phyloP scores from a whole-genome alignment of 2,329 filamentous ascomycete species.

The Daldinia sp. region DNA sequence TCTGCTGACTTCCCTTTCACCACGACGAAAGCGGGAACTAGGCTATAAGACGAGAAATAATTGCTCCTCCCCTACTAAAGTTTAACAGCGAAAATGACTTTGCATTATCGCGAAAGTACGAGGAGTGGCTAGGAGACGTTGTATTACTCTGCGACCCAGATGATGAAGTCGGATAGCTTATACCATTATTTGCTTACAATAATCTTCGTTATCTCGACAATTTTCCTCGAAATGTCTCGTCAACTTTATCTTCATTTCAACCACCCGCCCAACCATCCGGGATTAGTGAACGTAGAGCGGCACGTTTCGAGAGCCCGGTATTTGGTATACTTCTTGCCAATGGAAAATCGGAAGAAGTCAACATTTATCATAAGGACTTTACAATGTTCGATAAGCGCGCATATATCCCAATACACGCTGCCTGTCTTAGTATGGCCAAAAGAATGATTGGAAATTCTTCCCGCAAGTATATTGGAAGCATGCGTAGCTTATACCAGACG shows the following conservation, averaged over 20 bases:
- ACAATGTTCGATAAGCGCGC: not conserved
- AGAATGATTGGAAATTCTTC: not conserved
- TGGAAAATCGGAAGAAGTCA: not conserved
- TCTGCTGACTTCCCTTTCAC: no score
- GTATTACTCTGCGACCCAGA: slow-evolving; percentile 14
- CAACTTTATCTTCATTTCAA: not conserved
- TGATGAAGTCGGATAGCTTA: slow-evolving; percentile 10
- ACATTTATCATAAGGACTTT: not conserved
- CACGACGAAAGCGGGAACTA: no score
- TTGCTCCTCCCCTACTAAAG: not conserved
- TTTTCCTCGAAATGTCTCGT: not conserved
- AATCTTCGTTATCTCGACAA: not conserved
- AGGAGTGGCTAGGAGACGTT: not conserved
- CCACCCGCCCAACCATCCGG: not conserved
- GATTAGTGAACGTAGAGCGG: not conserved
- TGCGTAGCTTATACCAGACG: not conserved
- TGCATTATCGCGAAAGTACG: not conserved
- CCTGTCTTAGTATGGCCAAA: not conserved
- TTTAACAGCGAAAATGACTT: not conserved
- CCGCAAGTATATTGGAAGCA: not conserved
- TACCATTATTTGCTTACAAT: not conserved
- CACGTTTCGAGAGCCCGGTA: not conserved
- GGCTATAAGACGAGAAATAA: no score
- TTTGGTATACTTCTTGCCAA: not conserved
- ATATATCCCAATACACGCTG: not conserved